These are phyloP conservation scores for Diaporthe citri DNA, from an alignment of 2,329 filamentous ascomycete genomes.

Conservation along the genomic window DNA sequence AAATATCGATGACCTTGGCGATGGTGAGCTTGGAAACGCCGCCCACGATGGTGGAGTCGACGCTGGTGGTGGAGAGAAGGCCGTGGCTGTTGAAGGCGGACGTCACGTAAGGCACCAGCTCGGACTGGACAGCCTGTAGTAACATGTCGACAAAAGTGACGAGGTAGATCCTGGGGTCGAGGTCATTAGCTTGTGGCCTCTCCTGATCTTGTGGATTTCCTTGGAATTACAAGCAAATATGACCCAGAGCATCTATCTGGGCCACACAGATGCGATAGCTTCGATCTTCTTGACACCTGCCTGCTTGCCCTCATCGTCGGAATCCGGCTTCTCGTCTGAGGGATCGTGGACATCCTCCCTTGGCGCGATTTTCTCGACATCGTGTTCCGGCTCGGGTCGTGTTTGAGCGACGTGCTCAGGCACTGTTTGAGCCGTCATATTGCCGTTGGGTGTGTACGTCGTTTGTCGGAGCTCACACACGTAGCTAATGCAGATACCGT, in stretches of 20 bases:
- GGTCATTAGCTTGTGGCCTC: neutral
- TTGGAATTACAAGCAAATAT: neutral
- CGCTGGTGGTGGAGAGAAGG: constrained; percentile 63
- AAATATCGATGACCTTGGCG: constrained; percentile 76
- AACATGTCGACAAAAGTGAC: neutral
- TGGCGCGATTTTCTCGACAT: neutral
- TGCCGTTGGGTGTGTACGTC: neutral
- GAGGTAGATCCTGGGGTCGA: constrained; percentile 1
- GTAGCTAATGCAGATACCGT: neutral
- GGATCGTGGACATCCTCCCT: neutral
- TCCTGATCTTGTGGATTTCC: neutral
- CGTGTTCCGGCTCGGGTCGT: neutral
- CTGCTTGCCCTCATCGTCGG: neutral
- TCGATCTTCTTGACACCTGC: constrained; percentile 5
- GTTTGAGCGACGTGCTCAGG: neutral
- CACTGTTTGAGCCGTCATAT: neutral
- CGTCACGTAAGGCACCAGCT: constrained; percentile 61
- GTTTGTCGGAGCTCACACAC: neutral
- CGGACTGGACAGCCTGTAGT: constrained; percentile 3
- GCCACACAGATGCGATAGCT: neutral
- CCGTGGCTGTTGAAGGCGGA: constrained; percentile 65
- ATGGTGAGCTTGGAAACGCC: constrained; percentile 75
- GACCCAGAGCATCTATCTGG: constrained; percentile 4
- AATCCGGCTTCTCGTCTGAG: neutral
- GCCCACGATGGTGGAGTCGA: constrained; percentile 67